A percentile compares a stretch with the other conserved stretches of the same genome.
phyloP scores from a whole-genome alignment of 2,329 filamentous ascomycete species.

The Fusarium nurragi region DNA sequence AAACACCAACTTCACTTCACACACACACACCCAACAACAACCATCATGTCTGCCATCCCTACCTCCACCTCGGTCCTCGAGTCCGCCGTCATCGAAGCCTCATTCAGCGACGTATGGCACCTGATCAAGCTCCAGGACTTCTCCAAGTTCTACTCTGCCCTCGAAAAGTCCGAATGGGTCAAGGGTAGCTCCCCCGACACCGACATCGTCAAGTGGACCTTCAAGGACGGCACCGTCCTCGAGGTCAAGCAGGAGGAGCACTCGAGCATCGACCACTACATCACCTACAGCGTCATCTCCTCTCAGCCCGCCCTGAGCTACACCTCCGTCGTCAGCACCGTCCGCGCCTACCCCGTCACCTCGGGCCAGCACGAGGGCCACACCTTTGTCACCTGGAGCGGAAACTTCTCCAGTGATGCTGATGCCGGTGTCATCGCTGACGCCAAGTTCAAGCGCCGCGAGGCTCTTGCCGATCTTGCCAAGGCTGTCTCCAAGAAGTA shows the following conservation, averaged over 20 bases:
- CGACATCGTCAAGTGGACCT: slow-evolving; percentile 74
- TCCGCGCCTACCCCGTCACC: slow-evolving; percentile 73
- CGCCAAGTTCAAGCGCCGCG: slow-evolving; percentile 79
- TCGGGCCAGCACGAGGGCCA: slow-evolving; percentile 70
- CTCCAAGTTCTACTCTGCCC: slow-evolving; percentile 71
- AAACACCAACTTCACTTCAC: slow-evolving; percentile 3
- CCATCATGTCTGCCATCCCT: slow-evolving; percentile 59
- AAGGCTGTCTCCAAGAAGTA: slow-evolving; percentile 54
- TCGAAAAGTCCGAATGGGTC: slow-evolving; percentile 68
- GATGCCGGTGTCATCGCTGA: slow-evolving; percentile 78
- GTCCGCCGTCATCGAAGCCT: slow-evolving; percentile 73
- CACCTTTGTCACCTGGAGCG: slow-evolving; percentile 75
- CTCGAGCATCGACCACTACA: slow-evolving; percentile 78
- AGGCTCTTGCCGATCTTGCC: slow-evolving; percentile 73
- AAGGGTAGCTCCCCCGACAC: slow-evolving; percentile 71
- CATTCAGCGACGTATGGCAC: slow-evolving; percentile 75
- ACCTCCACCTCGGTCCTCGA: slow-evolving; percentile 73
- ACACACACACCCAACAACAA: background rate
- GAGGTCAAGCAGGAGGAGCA: slow-evolving; percentile 83
- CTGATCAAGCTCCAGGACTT: slow-evolving; percentile 78
- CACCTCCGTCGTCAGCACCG: slow-evolving; percentile 72
- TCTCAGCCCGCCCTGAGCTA: slow-evolving; percentile 72
- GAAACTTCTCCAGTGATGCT: slow-evolving; percentile 75
- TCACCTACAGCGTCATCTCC: slow-evolving; percentile 77
- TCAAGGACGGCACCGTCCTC: slow-evolving; percentile 73